Evolutionary conservation across 345 rosid genomes (phyloP).

Genomic region (Pistacia integerrima): DNA sequence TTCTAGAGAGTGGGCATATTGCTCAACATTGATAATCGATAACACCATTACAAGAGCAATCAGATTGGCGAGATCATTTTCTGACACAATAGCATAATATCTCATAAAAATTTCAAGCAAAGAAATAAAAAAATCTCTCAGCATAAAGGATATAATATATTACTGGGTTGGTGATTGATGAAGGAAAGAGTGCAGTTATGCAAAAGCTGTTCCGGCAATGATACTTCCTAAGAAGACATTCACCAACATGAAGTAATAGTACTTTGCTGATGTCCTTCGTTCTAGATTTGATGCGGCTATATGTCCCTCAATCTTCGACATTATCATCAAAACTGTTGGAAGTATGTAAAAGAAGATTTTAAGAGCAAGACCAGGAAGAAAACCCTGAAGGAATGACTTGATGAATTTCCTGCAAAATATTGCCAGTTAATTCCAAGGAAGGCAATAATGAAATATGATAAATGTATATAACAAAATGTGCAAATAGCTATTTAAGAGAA

Average conservation of each 20-base stretch:
- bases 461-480: neutral
- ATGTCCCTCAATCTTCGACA: conserved; percentile 97
- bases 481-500: neutral
- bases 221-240: conserved; percentile 98
- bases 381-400: conserved; percentile 97
- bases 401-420: conserved; percentile 66
- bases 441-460: neutral
- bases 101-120: neutral
- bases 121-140: conserved; percentile 7
- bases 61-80: too few relatives aligned
- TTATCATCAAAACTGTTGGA: conserved; percentile 70
- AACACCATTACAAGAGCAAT: too few relatives aligned
- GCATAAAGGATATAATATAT: conserved; percentile 19
- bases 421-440: neutral
- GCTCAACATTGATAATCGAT: too few relatives aligned
- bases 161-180: conserved; percentile 95
- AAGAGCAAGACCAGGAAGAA: conserved; percentile 93
- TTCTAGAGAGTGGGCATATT: neutral
- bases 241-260: conserved; percentile 94
- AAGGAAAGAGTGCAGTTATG: conserved; percentile 86
- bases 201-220: conserved; percentile 83
- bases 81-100: neutral
- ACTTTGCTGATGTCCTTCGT: conserved; percentile 82
- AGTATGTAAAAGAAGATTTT: conserved; percentile 81
- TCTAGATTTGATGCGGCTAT: conserved; percentile 79